These are phyloP conservation scores for Penicillium freii DNA, from an alignment of 2,329 filamentous ascomycete species.

Conservation along the genomic window DNA sequence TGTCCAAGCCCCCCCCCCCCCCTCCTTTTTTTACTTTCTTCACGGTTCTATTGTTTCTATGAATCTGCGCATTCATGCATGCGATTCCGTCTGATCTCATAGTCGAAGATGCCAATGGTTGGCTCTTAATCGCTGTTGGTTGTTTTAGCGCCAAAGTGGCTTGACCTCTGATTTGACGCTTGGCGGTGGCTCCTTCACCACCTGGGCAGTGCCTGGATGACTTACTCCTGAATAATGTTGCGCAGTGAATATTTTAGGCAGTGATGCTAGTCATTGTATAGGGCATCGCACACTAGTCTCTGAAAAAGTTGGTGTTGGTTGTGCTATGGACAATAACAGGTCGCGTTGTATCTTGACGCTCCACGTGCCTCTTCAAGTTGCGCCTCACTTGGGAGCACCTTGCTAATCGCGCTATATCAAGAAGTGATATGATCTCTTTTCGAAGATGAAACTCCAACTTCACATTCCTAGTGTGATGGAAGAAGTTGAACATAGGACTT, in stretches of 20 bases:
- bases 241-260: conserved; percentile 3
- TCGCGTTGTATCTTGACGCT: neutral
- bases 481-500: neutral
- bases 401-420: neutral
- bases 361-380: neutral
- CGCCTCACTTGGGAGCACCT: neutral
- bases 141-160: conserved; percentile 3
- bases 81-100: neutral
- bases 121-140: conserved; percentile 9
- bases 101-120: conserved; percentile 8
- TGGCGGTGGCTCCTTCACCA: conserved; percentile 1
- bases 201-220: too few species aligned
- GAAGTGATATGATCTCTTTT: neutral
- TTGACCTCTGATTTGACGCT: conserved; percentile 14
- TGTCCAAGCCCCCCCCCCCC: neutral
- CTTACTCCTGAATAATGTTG: neutral
- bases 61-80: neutral
- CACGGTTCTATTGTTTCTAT: neutral
- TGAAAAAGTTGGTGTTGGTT: neutral
- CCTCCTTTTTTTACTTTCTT: neutral
- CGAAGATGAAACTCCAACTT: neutral
- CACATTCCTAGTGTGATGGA: neutral
- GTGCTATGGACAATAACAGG: neutral
- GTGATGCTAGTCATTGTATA: neutral
- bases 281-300: neutral